Conservation (phyloP, 805 yeast genomes). For the Yamadazyma ubonensis region DNA sequence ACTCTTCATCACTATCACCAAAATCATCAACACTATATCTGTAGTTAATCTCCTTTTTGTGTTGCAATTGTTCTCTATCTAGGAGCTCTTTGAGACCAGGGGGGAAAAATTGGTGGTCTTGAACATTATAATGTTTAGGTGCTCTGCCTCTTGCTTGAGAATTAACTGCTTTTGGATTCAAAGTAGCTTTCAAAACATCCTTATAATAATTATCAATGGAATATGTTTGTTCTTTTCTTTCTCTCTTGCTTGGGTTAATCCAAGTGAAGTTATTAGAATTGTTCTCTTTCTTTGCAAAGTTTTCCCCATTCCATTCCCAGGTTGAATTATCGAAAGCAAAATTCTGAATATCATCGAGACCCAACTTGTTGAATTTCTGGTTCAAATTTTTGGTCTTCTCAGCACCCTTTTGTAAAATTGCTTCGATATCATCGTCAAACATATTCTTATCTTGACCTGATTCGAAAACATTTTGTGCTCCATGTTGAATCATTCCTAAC, state of each 20-base stretch:
- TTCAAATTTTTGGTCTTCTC: constrained; percentile 77
- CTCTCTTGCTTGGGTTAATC: constrained; percentile 75
- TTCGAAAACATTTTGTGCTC: constrained; percentile 87
- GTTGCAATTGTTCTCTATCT: constrained; percentile 64
- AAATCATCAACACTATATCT: constrained; percentile 60
- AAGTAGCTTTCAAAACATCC: constrained; percentile 53
- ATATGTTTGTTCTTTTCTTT: constrained; percentile 75
- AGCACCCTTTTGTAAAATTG: constrained; percentile 75
- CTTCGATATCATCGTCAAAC: constrained; percentile 74
- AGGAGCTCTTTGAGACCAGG: constrained; percentile 50
- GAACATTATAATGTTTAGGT: constrained; percentile 62
- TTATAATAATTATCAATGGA: constrained; percentile 75
- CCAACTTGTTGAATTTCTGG: constrained; percentile 79
- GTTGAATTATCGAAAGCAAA: constrained; percentile 87
- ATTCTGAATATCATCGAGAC: constrained; percentile 90
- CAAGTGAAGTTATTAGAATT: constrained; percentile 49
- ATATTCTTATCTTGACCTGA: constrained; percentile 23
- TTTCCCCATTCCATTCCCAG: constrained; percentile 95
- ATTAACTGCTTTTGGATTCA: constrained; percentile 14
- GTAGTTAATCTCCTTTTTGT: constrained; percentile 58
- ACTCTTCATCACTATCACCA: constrained; percentile 54
- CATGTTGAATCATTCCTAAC: constrained; percentile 93
- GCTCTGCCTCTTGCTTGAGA: constrained; percentile 42
- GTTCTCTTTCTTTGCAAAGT: constrained; percentile 58
- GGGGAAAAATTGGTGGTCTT: constrained; percentile 75